These are phyloP conservation scores for Fusarium multiceps DNA, from an alignment of 2,329 filamentous ascomycete genomes.

Conservation along the genomic window DNA sequence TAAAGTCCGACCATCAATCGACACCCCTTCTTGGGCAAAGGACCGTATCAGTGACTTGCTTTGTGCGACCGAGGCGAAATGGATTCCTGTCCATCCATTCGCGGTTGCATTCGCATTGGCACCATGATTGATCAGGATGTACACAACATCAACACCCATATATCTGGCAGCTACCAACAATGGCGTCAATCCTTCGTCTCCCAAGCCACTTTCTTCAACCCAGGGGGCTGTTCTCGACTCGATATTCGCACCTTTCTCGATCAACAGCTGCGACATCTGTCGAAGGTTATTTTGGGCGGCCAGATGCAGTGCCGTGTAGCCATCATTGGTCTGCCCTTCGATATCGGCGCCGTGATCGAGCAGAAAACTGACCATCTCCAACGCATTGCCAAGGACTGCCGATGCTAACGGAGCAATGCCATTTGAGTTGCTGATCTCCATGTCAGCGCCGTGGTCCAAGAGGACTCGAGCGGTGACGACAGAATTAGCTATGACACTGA, in stretches of 20 bases:
- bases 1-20: neutral
- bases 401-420: neutral
- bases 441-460: neutral
- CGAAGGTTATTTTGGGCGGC: neutral
- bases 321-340: neutral
- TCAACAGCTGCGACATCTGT: neutral
- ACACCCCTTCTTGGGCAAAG: neutral
- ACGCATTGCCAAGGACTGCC: neutral
- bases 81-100: neutral
- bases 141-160: neutral
- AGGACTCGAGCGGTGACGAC: neutral
- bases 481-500: neutral
- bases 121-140: too few relatives aligned
- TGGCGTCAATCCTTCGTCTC: neutral
- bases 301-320: neutral
- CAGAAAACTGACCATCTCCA: neutral
- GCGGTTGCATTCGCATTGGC: neutral
- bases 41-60: neutral
- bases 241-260: neutral
- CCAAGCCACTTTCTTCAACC: rapidly evolving
- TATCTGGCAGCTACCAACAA: neutral
- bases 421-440: neutral
- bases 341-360: neutral
- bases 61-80: neutral
- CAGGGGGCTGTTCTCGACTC: neutral